A percentile compares a stretch with the other conserved stretches of the same genome.
Evolutionary conservation across 495 filamentous ascomycete genomes (phyloP).

Genomic region (Penicillium nucicola): DNA sequence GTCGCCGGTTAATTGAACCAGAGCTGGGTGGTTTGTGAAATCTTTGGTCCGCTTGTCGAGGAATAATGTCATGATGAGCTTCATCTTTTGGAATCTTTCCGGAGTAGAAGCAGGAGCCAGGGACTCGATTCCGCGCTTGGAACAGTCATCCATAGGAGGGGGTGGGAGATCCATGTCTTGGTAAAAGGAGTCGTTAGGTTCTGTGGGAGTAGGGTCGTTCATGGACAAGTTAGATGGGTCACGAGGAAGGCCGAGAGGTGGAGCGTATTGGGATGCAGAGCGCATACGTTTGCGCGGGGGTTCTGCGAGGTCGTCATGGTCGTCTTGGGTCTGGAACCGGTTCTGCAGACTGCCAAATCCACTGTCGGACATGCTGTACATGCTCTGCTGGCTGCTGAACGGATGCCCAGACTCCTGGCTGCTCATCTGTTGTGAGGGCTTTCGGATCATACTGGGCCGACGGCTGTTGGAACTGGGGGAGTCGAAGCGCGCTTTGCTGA

Average conservation of each 20-base stretch:
- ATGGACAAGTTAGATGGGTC: slow-evolving; percentile 42
- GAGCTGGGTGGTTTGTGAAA: slow-evolving; percentile 61
- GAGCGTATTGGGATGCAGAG: slow-evolving; percentile 48
- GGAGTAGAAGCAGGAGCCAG: slow-evolving; percentile 64
- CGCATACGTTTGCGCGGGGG: slow-evolving; percentile 82
- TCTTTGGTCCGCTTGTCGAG: slow-evolving; percentile 64
- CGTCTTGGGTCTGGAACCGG: slow-evolving; percentile 44
- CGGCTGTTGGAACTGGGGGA: slow-evolving; percentile 60
- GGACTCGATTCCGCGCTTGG: slow-evolving; percentile 60
- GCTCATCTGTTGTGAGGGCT: slow-evolving; percentile 58
- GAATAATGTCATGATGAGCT: slow-evolving; percentile 83
- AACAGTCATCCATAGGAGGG: slow-evolving; percentile 49
- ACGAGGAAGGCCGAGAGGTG: slow-evolving; percentile 33
- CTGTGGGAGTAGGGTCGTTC: slow-evolving; percentile 68
- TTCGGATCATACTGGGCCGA: slow-evolving; percentile 46
- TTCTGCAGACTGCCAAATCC: slow-evolving; percentile 57
- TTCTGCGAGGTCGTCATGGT: slow-evolving; percentile 59
- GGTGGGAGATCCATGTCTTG: slow-evolving; percentile 54
- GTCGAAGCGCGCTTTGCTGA: slow-evolving; percentile 92
- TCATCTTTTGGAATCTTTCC: slow-evolving; percentile 69
- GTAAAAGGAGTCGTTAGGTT: slow-evolving; percentile 81
- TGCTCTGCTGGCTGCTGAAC: slow-evolving; percentile 64
- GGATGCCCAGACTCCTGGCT: slow-evolving; percentile 60
- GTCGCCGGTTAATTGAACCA: slow-evolving; percentile 67
- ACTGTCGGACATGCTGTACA: slow-evolving; percentile 61